Conservation (phyloP, 106 monocot species). For the Dioscorea dumetorum region DNA sequence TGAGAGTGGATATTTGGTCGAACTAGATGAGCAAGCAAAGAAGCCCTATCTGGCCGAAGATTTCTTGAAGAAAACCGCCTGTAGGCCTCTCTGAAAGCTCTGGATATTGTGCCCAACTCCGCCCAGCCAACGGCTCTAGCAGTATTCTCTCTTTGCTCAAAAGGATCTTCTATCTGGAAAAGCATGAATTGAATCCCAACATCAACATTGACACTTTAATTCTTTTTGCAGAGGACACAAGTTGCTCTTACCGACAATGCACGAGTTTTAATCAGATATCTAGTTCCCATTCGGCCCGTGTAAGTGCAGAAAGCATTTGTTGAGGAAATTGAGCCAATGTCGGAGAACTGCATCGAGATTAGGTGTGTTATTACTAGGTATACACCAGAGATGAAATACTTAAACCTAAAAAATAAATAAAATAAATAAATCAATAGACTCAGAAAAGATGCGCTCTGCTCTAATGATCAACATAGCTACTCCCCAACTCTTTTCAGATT, state of each 20-base stretch:
- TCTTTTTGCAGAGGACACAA: no score
- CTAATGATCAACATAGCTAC: no score
- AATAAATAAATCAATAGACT: no score
- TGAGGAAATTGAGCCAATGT: conserved; percentile 12
- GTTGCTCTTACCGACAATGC: no score
- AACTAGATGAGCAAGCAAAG: conserved; percentile 22
- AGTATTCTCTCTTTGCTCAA: conserved; percentile 56
- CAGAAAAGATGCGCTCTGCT: no score
- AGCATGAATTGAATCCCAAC: not conserved
- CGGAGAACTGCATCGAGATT: conserved; percentile 24
- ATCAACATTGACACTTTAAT: no score
- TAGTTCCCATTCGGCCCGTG: conserved; percentile 33
- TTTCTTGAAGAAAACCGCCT: conserved; percentile 10
- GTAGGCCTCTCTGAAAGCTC: conserved; percentile 18
- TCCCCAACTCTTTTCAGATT: no score
- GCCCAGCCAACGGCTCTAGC: conserved; percentile 36
- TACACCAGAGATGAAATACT: no score
- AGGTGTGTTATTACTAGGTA: not conserved
- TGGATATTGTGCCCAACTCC: conserved; percentile 17
- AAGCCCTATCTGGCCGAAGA: conserved; percentile 15
- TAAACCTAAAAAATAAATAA: no score
- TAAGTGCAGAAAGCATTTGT: conserved; percentile 38
- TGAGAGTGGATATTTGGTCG: conserved; percentile 17
- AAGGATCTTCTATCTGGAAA: conserved; percentile 60
- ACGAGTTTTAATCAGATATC: no score